Percentiles rank a stretch among this genome's conserved stretches.
These are phyloP conservation scores for Fraxinus nigra DNA, from an alignment of 305 asterid genomes.

Conservation along the genomic window DNA sequence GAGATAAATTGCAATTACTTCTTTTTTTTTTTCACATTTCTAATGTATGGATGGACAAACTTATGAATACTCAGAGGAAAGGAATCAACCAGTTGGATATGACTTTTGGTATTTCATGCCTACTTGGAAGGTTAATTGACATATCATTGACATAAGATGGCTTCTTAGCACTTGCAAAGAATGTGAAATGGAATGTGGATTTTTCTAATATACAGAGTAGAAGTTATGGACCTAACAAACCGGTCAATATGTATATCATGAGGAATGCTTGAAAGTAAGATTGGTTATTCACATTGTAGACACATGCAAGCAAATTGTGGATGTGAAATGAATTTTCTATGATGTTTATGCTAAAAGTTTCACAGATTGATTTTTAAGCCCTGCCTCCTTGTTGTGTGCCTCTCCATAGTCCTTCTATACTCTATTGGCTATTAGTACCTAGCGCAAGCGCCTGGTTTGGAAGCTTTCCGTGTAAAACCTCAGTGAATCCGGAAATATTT, in stretches of 20 bases:
- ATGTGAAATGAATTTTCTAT: not conserved
- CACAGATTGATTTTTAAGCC: not conserved
- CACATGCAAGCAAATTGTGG: not conserved
- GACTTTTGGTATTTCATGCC: not conserved
- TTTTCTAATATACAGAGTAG: no score
- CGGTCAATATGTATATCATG: constrained; percentile 2
- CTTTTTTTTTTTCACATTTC: not conserved
- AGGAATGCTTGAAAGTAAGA: constrained; percentile 2
- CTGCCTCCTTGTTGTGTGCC: not conserved
- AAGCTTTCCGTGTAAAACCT: not conserved
- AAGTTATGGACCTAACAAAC: not conserved
- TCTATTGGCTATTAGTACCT: not conserved
- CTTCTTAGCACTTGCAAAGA: not conserved
- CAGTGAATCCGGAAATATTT: not conserved
- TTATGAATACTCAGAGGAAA: constrained; percentile 6
- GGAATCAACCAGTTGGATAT: constrained; percentile 9
- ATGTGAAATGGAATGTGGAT: no score
- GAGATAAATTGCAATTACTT: not conserved
- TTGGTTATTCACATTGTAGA: not conserved
- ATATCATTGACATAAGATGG: not conserved
- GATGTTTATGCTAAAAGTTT: not conserved
- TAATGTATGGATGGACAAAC: not conserved
- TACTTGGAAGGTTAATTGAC: not conserved
- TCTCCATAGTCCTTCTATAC: not conserved
- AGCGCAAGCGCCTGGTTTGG: not conserved